Base-by-base conservation (phyloP, 768 basidiomycete genomes). In the Russula sp. region DNA sequence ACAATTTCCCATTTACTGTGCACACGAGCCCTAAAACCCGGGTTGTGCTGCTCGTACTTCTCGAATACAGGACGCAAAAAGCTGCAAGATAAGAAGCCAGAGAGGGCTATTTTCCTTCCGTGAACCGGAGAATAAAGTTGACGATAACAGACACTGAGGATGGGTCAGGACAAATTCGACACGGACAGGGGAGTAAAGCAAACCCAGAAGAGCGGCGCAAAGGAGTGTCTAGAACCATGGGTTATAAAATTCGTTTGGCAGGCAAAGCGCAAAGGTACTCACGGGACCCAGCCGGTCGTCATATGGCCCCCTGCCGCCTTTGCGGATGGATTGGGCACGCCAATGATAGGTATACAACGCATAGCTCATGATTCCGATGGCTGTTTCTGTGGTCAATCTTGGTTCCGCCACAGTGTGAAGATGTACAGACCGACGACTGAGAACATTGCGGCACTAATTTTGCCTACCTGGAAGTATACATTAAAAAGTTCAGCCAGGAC, bases 301-400 rank as follows among this genome's bases (percentile, higher is more conserved):
- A 74, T 98, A 98, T 8, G 96, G 95, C 9, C 94, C 95, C 62
- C 91, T 83, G 11, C 94, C 93, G 53, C 96, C 92, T 40, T 85
- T 80, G 56, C 95, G 86, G 72, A 99, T 99, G 28, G 94, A 90
- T 30, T 86, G 84, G 8, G 96, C 97, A 67, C 97, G 85, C 92
- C 94, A 96, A 73, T 98, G 96, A 74, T 94, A 99, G 48, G 94
- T 93, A 69, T 89, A 89, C 16, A 99, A 77, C 2, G 97, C 96
- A 75, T 99, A 99, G 11, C 92, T 73, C 97, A 99, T 98, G 64
- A 98, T 94, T 24, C 85, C 92, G 86, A 98, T 91, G 42, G 96
- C 96, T 96, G 71, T 4, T 59, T 32, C 55, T 53, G 32, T 55
- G 9, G 57, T 60, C 53, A 62, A 55, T 36, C 49, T 52, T 22